Evolutionary conservation across 179 eudicot genomes (phyloP).

Genomic region (Camellia oleifera): DNA sequence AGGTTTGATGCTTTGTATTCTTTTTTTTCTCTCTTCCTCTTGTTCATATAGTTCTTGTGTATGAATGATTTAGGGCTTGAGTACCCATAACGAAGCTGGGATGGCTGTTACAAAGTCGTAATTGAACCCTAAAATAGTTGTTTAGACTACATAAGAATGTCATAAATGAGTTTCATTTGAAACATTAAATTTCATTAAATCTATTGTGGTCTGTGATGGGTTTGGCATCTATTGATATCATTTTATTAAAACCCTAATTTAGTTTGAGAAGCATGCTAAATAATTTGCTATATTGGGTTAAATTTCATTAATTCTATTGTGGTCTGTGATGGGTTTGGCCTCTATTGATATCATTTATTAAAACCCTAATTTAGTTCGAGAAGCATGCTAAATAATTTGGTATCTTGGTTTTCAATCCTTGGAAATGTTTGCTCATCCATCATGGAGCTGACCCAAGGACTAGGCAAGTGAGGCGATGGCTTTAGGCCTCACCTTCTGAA

Average conservation of each 20-base stretch:
- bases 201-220: not conserved
- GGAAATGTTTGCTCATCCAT: not conserved
- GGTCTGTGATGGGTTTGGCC: not conserved
- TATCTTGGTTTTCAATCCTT: not conserved
- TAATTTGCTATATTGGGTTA: not conserved
- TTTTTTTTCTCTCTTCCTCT: not conserved
- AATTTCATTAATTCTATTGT: not conserved
- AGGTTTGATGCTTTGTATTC: constrained; percentile 9
- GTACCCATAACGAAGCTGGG: not conserved
- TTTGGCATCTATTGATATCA: not conserved
- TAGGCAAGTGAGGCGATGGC: no score
- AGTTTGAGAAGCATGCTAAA: not conserved
- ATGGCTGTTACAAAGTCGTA: not conserved
- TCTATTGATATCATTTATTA: not conserved
- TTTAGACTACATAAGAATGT: not conserved
- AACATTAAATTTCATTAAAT: not conserved
- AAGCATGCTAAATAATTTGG: not conserved
- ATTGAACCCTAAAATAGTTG: not conserved
- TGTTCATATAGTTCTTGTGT: not conserved
- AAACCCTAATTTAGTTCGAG: not conserved
- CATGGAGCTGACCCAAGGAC: no score
- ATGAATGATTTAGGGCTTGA: not conserved
- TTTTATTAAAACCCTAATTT: not conserved
- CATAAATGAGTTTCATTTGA: not conserved
- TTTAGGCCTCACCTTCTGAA: no score